Base-by-base conservation (phyloP, 139 green algal genomes). In the Tetratostichococcus sp. region DNA sequence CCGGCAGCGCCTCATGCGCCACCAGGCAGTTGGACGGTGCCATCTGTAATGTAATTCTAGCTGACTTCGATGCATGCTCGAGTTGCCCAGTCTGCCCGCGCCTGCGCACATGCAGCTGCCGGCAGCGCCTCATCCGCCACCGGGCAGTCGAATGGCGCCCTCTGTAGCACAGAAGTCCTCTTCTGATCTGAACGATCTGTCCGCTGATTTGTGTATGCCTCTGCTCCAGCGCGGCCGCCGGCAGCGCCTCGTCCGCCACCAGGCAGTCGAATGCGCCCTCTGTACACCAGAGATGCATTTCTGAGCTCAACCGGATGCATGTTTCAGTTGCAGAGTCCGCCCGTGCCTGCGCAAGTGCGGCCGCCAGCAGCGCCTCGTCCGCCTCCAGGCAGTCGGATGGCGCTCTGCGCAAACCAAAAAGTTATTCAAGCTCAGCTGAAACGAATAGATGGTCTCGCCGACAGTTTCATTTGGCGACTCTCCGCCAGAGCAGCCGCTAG, bases 11-110 rank as follows among this genome's bases (percentile, higher is more conserved):
- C 31, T 87, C 80, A 71, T 97, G 89, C 0, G 75, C 75, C 8
- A 87, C 74, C 34, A 98, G 85, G 32, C 92, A 88, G 77, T 97
- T 91, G 73, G 86, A 95, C 23, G 93, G 93, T 3, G 90, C 80
- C 0, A 79, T 58, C 79, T 89, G 85, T 34, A 67, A 4, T 43
- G 4, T 35, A 30, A 35, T 58, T 32, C 0, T 30, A 17, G 30
- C 34, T 42, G 39, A 57, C 1, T 32, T 32, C 3, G 11, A 22
- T 11, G 16, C 34, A 17, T 42, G 32, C n/a, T n/a, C n/a, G n/a
- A n/a, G n/a, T 71, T 34, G 26, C 33, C 19, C n/a, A 8, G 33
- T 11, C 4, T 25, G n/a, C 1, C 35, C 8, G 1, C 17, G 1
- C 39, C 25, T 39, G 35, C 35, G 4, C 25, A 32, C 30, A 6